A percentile compares a stretch with the other conserved stretches of the same genome.
These are phyloP conservation scores for Panicum virgatum DNA, from an alignment of 202 grass and related monocot species.

Conservation along the genomic window DNA sequence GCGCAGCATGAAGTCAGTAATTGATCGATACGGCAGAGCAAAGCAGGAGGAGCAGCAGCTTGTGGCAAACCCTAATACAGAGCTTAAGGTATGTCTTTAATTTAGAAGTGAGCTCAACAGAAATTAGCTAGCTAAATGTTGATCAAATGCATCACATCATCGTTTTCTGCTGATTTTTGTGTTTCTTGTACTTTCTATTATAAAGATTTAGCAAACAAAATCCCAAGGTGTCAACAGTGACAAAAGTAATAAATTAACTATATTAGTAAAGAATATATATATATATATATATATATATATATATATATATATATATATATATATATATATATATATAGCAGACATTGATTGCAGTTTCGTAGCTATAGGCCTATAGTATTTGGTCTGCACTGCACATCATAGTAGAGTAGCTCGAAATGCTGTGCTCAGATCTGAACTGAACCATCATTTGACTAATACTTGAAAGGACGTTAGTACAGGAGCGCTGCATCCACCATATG, in stretches of 20 bases:
- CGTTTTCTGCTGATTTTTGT: not conserved
- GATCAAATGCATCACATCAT: not conserved
- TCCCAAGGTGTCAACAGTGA: not conserved
- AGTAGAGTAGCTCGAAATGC: not conserved
- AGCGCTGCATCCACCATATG: slow-evolving; percentile 1
- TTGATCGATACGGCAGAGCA: slow-evolving; percentile 49
- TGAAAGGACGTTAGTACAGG: slow-evolving; percentile 16
- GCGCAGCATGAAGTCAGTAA: slow-evolving; percentile 52
- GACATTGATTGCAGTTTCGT: not conserved
- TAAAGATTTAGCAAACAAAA: not conserved
- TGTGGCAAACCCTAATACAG: slow-evolving; percentile 42
- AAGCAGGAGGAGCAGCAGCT: slow-evolving; percentile 44
- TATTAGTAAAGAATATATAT: too few relatives aligned
- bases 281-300: too few relatives aligned
- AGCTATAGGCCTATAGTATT: not conserved
- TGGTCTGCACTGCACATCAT: not conserved
- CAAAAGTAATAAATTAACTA: not conserved
- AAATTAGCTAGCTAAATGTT: not conserved
- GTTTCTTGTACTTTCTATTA: not conserved
- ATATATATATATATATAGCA: too few relatives aligned
- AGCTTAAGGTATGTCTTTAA: slow-evolving; percentile 55
- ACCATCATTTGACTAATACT: not conserved
- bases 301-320: too few relatives aligned
- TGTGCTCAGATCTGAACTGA: not conserved
- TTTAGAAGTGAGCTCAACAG: not conserved